Evolutionary conservation across 257 asterid genomes (phyloP).

Genomic region (Craterostigma plantagineum): DNA sequence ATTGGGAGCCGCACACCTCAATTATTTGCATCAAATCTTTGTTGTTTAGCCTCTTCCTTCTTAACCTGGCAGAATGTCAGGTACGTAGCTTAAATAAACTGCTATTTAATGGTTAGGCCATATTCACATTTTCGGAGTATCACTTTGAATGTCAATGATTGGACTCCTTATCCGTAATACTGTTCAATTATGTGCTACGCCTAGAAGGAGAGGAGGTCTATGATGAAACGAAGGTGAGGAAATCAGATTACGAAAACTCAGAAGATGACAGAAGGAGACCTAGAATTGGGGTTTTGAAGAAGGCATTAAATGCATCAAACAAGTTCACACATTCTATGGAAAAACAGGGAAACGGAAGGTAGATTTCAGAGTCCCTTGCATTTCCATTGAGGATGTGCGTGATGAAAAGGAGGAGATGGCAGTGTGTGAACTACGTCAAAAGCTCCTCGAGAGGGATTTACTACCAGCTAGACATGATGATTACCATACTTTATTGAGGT

Average conservation of each 20-base stretch:
- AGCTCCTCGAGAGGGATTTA: constrained; percentile 46
- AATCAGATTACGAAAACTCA: constrained; percentile 53
- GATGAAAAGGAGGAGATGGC: constrained; percentile 76
- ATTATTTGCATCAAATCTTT: constrained; percentile 14
- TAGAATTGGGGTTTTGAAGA: constrained; percentile 56
- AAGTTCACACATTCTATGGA: constrained; percentile 71
- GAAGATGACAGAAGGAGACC: constrained; percentile 77
- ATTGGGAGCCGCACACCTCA: constrained; percentile 11
- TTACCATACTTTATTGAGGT: constrained; percentile 82
- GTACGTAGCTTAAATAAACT: constrained; percentile 17
- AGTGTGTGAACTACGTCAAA: constrained; percentile 61
- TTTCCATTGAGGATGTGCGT: constrained; percentile 75
- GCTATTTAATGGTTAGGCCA: constrained; percentile 4
- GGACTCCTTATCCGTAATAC: constrained; percentile 4
- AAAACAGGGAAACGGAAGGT: constrained; percentile 83
- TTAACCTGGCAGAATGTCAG: constrained; percentile 50
- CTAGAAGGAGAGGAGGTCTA: constrained; percentile 39
- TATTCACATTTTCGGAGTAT: not conserved
- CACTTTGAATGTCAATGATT: too few relatives aligned
- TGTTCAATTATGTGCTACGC: constrained; percentile 8
- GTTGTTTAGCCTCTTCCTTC: constrained; percentile 15
- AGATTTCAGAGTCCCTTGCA: constrained; percentile 70
- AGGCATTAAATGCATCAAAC: constrained; percentile 78
- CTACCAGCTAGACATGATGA: constrained; percentile 75
- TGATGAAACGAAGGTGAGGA: constrained; percentile 65